phyloP scores from a whole-genome alignment of 306 rosid genomes.

The Citrullus mucosospermus region DNA sequence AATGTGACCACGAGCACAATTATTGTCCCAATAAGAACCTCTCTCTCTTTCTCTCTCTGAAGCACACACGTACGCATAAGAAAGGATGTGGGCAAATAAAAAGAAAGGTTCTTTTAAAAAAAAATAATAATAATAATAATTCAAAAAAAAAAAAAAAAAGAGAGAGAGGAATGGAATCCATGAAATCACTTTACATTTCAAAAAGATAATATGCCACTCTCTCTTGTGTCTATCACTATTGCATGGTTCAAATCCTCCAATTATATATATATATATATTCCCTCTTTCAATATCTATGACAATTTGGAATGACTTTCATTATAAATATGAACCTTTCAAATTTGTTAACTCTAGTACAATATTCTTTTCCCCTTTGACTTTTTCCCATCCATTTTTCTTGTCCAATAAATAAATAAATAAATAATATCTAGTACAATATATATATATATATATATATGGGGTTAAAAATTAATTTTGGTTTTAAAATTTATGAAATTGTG shows the following conservation, averaged over 20 bases:
- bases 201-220: not conserved
- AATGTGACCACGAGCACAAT: not conserved
- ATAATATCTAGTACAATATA: not conserved
- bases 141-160: too few relatives aligned
- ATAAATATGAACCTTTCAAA: not conserved
- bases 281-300: not conserved
- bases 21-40: constrained; percentile 1
- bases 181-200: not conserved
- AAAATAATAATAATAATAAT: too few relatives aligned
- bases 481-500: too few relatives aligned
- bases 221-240: not conserved
- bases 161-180: not conserved
- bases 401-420: not conserved
- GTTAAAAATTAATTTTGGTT: too few relatives aligned
- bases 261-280: not conserved
- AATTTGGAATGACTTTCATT: not conserved
- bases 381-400: not conserved
- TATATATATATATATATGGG: too few relatives aligned
- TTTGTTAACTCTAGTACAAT: too few relatives aligned
- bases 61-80: constrained; percentile 2
- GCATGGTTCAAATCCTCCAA: not conserved
- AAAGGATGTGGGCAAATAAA: not conserved
- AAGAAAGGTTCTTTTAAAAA: not conserved
- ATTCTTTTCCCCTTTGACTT: not conserved
- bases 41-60: not conserved